Evolutionary conservation across 306 rosid genomes (phyloP), one percentile per base, ranked within the genome.

Genomic region (Cicer judaicum): DNA sequence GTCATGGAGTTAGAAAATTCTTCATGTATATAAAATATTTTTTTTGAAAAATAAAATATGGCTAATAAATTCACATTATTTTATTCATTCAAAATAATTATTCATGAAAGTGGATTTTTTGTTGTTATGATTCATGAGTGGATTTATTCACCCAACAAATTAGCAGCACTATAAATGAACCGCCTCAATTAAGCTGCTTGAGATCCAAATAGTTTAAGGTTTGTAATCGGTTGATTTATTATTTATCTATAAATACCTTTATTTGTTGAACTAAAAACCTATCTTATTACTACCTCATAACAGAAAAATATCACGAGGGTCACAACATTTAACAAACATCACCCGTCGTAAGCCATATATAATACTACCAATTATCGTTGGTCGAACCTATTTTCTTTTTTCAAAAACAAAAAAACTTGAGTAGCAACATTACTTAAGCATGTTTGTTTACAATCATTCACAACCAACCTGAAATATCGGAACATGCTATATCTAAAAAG

Each of bases 291-390:
- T 21, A 21, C 19, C 36, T 19, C 13, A 19, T 10, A 56, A 56
- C n/a, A 14, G 24, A 16, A 54, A 54, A 54, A 54, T 55, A 11
- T 7, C 7, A 11, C 0, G 6, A 55, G 9, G 4, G 41, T 11
- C 64, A 57, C n/a, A 57, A 24, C 42, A 57, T 24, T 57, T 57
- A 57, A 57, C 64, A 57, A 57, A 56, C 2, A 56, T 19, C 64
- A 10, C 41, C 15, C 1, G 4, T 10, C 40, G 6, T 56, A 9
- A 56, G 40, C 63, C 39, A 56, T 15, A 56, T 15, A 24, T 4
- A 56, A 56, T 18, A 56, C n/a, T 12, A 56, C 29, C 39, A 1
- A 52, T 15, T 54, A 2, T 54, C 19, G 61, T 54, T 16, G 13
- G 12, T 54, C 13, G 12, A 54, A 18, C 61, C 29, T 10, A 29